A percentile compares a stretch with the other conserved stretches of the same genome.
Conservation (phyloP, 208 protist genomes). For the Naegleria fowleri region DNA sequence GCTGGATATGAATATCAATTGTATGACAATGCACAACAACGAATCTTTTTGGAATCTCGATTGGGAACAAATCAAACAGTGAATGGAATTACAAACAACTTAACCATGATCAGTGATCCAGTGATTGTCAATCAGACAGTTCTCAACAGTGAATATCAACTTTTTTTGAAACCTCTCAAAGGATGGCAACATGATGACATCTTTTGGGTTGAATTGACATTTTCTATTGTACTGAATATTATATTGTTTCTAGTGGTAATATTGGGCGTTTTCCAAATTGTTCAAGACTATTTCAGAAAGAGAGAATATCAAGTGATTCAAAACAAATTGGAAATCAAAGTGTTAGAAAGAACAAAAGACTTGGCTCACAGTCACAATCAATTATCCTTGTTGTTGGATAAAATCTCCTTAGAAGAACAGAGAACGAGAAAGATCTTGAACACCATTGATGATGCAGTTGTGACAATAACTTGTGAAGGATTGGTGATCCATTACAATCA, state of each 20-base stretch:
- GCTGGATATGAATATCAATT: background rate
- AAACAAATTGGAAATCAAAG: background rate
- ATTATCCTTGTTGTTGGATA: background rate
- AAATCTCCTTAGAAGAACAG: background rate
- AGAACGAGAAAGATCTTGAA: constrained; percentile 6
- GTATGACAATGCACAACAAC: background rate
- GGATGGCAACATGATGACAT: background rate
- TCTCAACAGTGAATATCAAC: background rate
- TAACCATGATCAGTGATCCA: background rate
- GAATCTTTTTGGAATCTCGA: background rate
- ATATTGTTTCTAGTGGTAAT: background rate
- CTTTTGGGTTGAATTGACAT: background rate
- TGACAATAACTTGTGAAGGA: background rate
- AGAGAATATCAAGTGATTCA: background rate
- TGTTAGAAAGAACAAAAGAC: background rate
- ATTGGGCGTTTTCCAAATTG: background rate
- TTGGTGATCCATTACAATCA: background rate
- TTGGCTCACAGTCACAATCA: background rate
- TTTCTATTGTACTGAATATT: background rate
- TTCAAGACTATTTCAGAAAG: constrained; percentile 8
- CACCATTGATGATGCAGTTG: background rate
- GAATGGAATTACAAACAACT: background rate
- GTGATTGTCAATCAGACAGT: background rate
- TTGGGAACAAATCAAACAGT: background rate
- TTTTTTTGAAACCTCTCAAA: background rate